Base-by-base conservation (phyloP, 1,139 yeast genomes). In the Debaryomyces psychrophilus region DNA sequence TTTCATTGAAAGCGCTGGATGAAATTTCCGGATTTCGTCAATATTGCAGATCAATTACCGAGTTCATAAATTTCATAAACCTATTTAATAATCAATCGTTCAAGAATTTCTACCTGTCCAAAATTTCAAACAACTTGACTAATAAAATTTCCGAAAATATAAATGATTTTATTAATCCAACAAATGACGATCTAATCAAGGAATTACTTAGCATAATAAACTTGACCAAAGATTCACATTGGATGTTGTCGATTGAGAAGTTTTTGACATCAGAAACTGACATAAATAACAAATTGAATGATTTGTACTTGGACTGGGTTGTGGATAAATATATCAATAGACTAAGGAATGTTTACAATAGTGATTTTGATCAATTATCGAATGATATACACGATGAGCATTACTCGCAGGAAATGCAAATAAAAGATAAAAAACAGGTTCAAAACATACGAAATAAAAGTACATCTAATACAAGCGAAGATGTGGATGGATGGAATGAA, bases 51-150 rank as follows among this genome's bases (percentile, higher is more conserved):
- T 69, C 76, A 0, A 44, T 68, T 8, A 48, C 53, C 4, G 58
- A 55, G 36, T 69, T 72, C 44, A 61, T 71, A 17, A 50, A 48
- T 12, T 72, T 70, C 45, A 59, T 72, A 17, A 68, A 71, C 47
- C 43, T 60, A 9, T 46, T 69, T 20, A 54, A 59, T 23, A 49
- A 62, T 31, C 56, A 52, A 4, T 47, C 59, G 1, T 51, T 71
- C 35, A 68, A 64, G 34, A 60, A 62, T 34, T 65, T 51, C 44
- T 63, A 61, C 44, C 61, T 60, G 47, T 59, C 70, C 7, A 68
- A 64, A 49, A 57, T 72, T 6, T 67, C 72, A 15, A 63, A 61
- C 35, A 55, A 57, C 40, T 54, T 73, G 25, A 64, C 62, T n/a
- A 61, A 59, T 12, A 57, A 55, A 34, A 61, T 72, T 11, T 67